phyloP scores from a whole-genome alignment of 306 rosid species.

The Bauhinia variegata region DNA sequence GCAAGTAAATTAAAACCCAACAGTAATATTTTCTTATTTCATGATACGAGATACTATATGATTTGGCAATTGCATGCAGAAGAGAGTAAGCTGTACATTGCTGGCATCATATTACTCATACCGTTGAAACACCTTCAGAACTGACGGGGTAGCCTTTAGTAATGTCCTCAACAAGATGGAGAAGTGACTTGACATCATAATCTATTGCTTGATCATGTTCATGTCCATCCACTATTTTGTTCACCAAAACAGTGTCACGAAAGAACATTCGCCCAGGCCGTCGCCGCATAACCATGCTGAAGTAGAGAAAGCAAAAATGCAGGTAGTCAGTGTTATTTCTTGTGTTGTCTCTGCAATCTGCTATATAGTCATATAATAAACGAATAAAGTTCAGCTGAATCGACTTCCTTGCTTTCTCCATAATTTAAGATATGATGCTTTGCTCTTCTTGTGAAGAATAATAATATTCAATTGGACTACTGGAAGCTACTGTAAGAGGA shows the following conservation, averaged over 20 bases:
- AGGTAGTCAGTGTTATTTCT: neutral
- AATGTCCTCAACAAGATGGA: slow-evolving; percentile 60
- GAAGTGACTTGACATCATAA: slow-evolving; percentile 55
- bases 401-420: no score
- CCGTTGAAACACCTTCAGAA: slow-evolving; percentile 38
- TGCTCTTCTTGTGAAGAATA: no score
- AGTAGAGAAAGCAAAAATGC: slow-evolving; percentile 22
- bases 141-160: slow-evolving; percentile 41
- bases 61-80: no score
- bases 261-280: no score
- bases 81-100: no score
- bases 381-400: no score
- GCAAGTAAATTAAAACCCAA: slow-evolving; percentile 9
- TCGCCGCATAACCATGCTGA: no score
- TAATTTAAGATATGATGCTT: no score
- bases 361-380: slow-evolving; percentile 21
- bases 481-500: no score
- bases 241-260: no score
- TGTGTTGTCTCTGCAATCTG: slow-evolving; percentile 25
- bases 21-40: neutral
- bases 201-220: slow-evolving; percentile 47
- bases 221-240: slow-evolving; percentile 52
- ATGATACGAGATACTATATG: neutral
- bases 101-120: slow-evolving; percentile 17
- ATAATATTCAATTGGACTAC: no score